phyloP scores from a whole-genome alignment of 345 rosid species.

The Gynandropsis gynandra region DNA sequence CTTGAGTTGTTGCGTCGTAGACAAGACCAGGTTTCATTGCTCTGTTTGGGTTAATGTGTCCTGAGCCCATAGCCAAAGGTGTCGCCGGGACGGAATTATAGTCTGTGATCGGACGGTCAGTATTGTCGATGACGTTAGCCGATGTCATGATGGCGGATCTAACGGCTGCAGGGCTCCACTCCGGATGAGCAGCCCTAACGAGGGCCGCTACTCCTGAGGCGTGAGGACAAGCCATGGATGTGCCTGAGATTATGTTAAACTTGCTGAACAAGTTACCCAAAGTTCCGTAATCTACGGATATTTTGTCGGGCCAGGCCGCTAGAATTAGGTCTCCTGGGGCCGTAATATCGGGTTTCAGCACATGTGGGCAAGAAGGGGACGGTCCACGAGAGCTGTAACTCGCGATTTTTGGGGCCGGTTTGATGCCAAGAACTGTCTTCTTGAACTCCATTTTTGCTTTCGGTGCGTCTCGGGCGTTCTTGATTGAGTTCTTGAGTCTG shows the following conservation, averaged over 20 bases:
- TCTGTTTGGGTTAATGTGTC: conserved; percentile 39
- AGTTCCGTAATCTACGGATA: neutral
- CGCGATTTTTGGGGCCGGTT: conserved; percentile 31
- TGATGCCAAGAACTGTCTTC: conserved; percentile 24
- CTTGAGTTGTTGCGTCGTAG: conserved; percentile 34
- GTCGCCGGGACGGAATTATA: conserved; percentile 15
- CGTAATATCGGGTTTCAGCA: conserved; percentile 39
- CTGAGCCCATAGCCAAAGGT: conserved; percentile 44
- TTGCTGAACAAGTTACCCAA: conserved; percentile 10
- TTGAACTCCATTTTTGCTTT: conserved; percentile 27
- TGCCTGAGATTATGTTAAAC: conserved; percentile 36
- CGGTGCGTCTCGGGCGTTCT: neutral
- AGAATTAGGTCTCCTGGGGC: conserved; percentile 36
- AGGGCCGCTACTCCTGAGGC: conserved; percentile 42
- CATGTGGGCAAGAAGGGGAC: conserved; percentile 25
- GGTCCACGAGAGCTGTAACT: conserved; percentile 40
- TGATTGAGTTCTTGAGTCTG: conserved; percentile 10
- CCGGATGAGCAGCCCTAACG: conserved; percentile 36
- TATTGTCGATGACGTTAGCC: conserved; percentile 25
- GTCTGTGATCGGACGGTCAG: conserved; percentile 22
- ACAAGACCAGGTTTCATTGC: conserved; percentile 44
- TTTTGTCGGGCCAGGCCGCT: conserved; percentile 34
- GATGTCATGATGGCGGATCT: conserved; percentile 48
- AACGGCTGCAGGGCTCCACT: conserved; percentile 42
- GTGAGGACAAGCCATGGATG: conserved; percentile 53